Base-by-base conservation (phyloP, 345 rosid genomes). In the Sisymbrium irio region DNA sequence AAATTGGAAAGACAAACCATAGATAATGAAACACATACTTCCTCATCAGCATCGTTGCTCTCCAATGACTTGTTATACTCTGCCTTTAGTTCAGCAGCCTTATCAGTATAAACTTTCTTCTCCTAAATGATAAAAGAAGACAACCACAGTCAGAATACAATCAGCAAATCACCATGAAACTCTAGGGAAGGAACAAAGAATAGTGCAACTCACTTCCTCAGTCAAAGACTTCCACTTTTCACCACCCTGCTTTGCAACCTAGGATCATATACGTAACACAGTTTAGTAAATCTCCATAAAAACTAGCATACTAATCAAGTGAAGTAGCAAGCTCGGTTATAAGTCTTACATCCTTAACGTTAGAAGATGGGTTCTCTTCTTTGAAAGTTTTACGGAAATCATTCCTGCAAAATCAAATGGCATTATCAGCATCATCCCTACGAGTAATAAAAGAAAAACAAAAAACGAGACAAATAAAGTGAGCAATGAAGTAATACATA, bases 181-280 rank as follows among this genome's bases (percentile, higher is more conserved):
- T 9, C 30, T 2, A 41, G 11, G 10, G 12, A 60, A 66, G 11
- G n/a, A 32, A 20, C 25, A 44, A 39, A 20, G 6, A 56, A 1
- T 22, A 47, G 13, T 45, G 2, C 1, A 54, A 79, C 96, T 85
- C 59, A 88, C 97, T 51, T 89, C 97, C 53, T 91, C 94, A 2
- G 87, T 74, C 90, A 93, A 59, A 17, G 89, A 85, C 77, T 79
- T 86, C 98, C 97, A 88, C 75, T 83, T 87, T 77, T 84, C 97
- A 72, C 96, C 98, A 49, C 88, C 96, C 27, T 83, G 85, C 72
- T 85, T 93, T 5, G 96, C 87, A 82, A 82, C 89, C 96, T 93
- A 67, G 4, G 20, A 74, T 45, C 19, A 49, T 15, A 35, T 0
- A 36, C 7, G 35, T 13, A 62, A 4, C 18, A 25, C 7, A 45